phyloP scores from a whole-genome alignment of 768 basidiomycete species.

The Bullera alba region DNA sequence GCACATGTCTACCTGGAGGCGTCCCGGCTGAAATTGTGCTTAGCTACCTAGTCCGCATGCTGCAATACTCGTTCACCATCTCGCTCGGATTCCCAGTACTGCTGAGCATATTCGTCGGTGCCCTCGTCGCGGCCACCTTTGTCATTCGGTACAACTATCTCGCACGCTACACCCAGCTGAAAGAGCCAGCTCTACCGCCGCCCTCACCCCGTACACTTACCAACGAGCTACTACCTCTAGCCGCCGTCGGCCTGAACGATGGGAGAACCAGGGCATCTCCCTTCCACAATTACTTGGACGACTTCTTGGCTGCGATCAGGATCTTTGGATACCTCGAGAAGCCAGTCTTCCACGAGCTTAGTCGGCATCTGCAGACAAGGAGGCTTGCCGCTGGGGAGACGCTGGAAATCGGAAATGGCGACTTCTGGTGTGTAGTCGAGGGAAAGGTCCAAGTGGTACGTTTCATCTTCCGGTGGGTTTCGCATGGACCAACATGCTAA shows the following conservation, averaged over 20 bases:
- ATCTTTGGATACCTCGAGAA: slow-evolving; percentile 98
- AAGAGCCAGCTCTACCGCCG: slow-evolving; percentile 40
- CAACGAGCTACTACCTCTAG: slow-evolving; percentile 61
- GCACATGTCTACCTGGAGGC: too few species aligned
- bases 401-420: slow-evolving; percentile 58
- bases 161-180: slow-evolving; percentile 47
- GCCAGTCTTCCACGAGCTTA: slow-evolving; percentile 96
- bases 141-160: slow-evolving; percentile 61
- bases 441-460: slow-evolving; percentile 90
- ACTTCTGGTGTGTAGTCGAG: slow-evolving; percentile 96
- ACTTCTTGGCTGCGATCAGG: slow-evolving; percentile 90
- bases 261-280: slow-evolving; percentile 49
- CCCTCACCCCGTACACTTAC: slow-evolving; percentile 25
- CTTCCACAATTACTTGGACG: slow-evolving; percentile 94
- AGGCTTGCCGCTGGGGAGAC: slow-evolving; percentile 94
- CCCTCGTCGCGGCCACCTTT: slow-evolving; percentile 65
- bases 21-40: too few species aligned
- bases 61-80: slow-evolving; percentile 44
- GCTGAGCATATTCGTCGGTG: slow-evolving; percentile 64
- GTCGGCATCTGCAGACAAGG: slow-evolving; percentile 88
- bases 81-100: slow-evolving; percentile 90
- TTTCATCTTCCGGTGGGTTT: slow-evolving; percentile 51
- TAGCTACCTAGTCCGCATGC: slow-evolving; percentile 40
- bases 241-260: slow-evolving; percentile 49
- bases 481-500: background rate